Conservation (phyloP, 257 asterid species). For the Capsicum chinense region DNA sequence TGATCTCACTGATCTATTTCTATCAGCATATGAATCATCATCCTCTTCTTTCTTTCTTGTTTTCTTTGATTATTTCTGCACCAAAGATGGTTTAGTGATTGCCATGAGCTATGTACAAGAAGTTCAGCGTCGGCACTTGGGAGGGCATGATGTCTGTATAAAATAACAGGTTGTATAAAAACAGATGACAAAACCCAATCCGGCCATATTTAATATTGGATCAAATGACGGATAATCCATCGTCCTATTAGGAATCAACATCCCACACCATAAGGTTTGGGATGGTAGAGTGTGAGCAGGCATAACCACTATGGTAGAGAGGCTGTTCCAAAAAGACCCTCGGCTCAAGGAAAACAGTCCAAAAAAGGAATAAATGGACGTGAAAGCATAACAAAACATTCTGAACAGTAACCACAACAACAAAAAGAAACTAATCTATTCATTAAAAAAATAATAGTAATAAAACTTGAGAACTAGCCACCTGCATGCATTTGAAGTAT, state of each 20-base stretch:
- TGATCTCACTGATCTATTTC: conserved; percentile 61
- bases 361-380: too few relatives aligned
- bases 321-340: too few relatives aligned
- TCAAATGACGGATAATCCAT: background rate
- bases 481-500: background rate
- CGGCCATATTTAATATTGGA: background rate
- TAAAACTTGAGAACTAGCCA: background rate
- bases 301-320: too few relatives aligned
- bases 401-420: too few relatives aligned
- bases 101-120: conserved; percentile 19
- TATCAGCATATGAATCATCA: conserved; percentile 72
- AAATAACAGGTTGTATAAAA: background rate
- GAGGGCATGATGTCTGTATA: background rate
- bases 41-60: conserved; percentile 63
- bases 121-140: background rate
- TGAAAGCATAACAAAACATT: too few relatives aligned
- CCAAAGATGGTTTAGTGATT: conserved; percentile 34
- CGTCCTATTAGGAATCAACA: background rate
- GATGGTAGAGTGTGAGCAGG: too few relatives aligned
- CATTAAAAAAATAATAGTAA: too few relatives aligned
- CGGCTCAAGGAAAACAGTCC: too few relatives aligned
- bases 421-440: too few relatives aligned
- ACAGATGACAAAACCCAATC: background rate
- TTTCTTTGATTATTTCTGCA: conserved; percentile 83
- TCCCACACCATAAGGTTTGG: too few relatives aligned